Evolutionary conservation across 2,329 filamentous ascomycete genomes (phyloP).

Genomic region (Bipolaris oryzae): DNA sequence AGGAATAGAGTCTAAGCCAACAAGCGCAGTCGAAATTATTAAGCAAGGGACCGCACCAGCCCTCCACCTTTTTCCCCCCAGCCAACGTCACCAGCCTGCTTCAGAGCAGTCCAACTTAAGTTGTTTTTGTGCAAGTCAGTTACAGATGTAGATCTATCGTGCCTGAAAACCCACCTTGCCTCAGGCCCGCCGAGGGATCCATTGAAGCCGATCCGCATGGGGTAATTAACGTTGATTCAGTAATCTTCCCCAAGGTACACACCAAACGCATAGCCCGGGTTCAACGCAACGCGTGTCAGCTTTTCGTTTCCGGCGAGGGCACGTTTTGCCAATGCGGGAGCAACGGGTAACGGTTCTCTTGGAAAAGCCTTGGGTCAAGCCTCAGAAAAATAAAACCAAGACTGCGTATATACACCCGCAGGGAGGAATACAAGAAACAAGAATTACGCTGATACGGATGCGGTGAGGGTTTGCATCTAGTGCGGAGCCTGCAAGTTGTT

Average conservation of each 20-base stretch:
- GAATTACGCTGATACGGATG: background rate
- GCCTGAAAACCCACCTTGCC: conserved; percentile 14
- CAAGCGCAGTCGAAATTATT: background rate
- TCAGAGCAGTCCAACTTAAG: conserved; percentile 9
- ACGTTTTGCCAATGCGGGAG: conserved; percentile 9
- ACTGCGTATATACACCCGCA: background rate
- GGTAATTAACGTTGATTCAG: conserved; percentile 9
- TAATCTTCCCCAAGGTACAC: conserved; percentile 1
- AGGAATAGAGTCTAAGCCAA: background rate
- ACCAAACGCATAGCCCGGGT: conserved; percentile 8
- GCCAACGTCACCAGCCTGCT: conserved; percentile 1
- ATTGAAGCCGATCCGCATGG: conserved; percentile 1
- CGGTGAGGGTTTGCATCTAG: background rate
- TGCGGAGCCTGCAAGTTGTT: conserved; percentile 2
- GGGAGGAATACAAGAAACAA: background rate
- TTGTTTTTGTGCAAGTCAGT: conserved; percentile 9
- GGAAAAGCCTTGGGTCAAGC: background rate
- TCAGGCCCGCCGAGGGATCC: conserved; percentile 12
- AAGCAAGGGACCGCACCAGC: conserved; percentile 1
- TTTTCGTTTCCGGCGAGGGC: conserved; percentile 17
- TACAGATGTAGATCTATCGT: conserved; percentile 17
- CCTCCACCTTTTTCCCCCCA: background rate
- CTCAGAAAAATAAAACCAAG: background rate
- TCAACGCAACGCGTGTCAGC: conserved; percentile 17
- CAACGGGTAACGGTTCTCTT: conserved; percentile 8